Evolutionary conservation across 306 rosid genomes (phyloP), one percentile per base, ranked within the genome.

Genomic region (Hylodesmum podocarpum): DNA sequence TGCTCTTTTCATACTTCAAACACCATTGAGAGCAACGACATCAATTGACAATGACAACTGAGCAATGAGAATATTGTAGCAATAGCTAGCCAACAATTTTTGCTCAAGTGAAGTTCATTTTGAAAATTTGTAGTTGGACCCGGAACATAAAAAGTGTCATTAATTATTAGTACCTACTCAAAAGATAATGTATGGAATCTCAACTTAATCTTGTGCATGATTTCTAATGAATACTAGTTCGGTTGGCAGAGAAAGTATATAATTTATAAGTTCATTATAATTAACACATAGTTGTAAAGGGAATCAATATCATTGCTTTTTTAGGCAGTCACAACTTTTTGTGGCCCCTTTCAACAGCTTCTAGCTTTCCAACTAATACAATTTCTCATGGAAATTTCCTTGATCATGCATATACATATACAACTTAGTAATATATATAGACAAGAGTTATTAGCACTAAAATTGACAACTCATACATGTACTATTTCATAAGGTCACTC

Each of bases 221-320:
- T 83, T 81, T 63, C 71, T 62, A 80, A 76, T 73, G 78, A 81
- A 57, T 75, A 76, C 61, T 9, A 37, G 81, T 53, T 83, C 62
- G 63, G 82, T 74, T 76, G 79, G 83, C 83, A 37, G 46, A 78
- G 64, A 80, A 66, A 44, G 15, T 61, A 61, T 44, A 34, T 59
- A 68, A 28, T 58, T 66, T 70, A 67, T 50, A 72, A 62, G 51
- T 49, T 68, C 29, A 69, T 75, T 78, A 80, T 85, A 46, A 77
- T 85, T 85, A 83, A 78, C 80, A 82, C 93, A 83, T 82, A 77
- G 90, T 89, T 91, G 92, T 87, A 91, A 91, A 91, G 93, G 93
- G 80, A 79, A 41, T 28, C 13, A 43, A 41, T 78, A 76, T 40
- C 16, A 27, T 54, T 58, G 67, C 74, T 66, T 62, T 71, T 53